Percentiles rank a stretch among this genome's conserved stretches.
Evolutionary conservation across 2,329 filamentous ascomycete genomes (phyloP).

Genomic region (Golovinomyces cichoracearum): DNA sequence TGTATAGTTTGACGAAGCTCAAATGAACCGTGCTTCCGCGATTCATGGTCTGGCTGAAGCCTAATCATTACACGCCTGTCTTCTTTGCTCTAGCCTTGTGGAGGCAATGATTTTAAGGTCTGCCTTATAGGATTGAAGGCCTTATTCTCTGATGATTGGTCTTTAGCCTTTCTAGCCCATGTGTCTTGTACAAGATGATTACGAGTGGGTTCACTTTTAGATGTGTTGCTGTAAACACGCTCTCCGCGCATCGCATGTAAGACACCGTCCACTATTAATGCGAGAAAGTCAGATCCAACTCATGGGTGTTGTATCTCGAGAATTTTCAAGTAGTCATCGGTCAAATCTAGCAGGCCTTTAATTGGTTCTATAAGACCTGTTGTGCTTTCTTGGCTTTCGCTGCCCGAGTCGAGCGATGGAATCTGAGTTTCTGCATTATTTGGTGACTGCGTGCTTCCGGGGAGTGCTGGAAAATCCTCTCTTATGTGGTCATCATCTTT

Average conservation of each 20-base stretch:
- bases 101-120: background rate
- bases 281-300: background rate
- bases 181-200: background rate
- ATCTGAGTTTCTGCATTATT: background rate
- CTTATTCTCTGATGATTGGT: background rate
- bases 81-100: background rate
- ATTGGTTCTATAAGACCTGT: background rate
- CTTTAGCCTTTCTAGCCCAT: background rate
- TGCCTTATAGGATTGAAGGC: background rate
- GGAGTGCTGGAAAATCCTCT: background rate
- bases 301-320: background rate
- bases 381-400: background rate
- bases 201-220: background rate
- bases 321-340: background rate
- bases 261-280: background rate
- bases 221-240: background rate
- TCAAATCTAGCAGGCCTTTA: conserved; percentile 1
- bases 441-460: background rate
- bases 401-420: background rate
- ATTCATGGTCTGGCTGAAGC: background rate
- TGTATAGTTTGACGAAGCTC: background rate
- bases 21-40: background rate
- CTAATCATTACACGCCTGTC: background rate
- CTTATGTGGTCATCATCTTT: background rate
- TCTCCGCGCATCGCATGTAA: conserved; percentile 1